Evolutionary conservation across 257 asterid species (phyloP).

Genomic region (Nicotiana tomentosiformis): DNA sequence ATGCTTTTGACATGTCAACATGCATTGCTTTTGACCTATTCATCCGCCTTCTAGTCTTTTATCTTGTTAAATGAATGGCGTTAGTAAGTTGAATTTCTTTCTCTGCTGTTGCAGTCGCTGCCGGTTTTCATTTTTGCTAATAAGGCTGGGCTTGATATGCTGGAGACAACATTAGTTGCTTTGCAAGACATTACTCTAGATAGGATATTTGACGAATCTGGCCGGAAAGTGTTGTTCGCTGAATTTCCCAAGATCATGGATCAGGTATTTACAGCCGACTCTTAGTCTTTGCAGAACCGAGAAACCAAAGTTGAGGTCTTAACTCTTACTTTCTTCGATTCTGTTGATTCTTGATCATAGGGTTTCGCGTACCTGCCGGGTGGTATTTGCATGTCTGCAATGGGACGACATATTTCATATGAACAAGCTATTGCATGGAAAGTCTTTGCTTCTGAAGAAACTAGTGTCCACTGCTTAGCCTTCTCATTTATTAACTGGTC

Average conservation of each 20-base stretch:
- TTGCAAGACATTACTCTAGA: constrained; percentile 84
- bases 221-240: constrained; percentile 64
- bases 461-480: constrained; percentile 71
- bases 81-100: background rate
- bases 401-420: constrained; percentile 92
- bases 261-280: constrained; percentile 44
- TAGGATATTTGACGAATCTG: constrained; percentile 76
- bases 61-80: background rate
- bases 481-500: constrained; percentile 96
- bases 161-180: constrained; percentile 87
- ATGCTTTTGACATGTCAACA: background rate
- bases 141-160: constrained; percentile 94
- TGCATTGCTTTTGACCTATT: background rate
- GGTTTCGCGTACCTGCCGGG: constrained; percentile 79
- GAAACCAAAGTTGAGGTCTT: background rate
- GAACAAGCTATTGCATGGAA: constrained; percentile 96
- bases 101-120: constrained; percentile 44
- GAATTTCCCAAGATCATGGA: constrained; percentile 88
- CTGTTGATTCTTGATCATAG: constrained; percentile 22
- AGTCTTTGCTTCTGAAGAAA: constrained; percentile 72
- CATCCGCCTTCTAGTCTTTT: background rate
- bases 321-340: background rate
- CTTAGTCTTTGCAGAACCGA: background rate
- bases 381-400: constrained; percentile 86
- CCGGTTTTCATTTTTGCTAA: constrained; percentile 87